Conservation (phyloP, 2,329 filamentous ascomycete genomes). For the Exophiala viscosa region DNA sequence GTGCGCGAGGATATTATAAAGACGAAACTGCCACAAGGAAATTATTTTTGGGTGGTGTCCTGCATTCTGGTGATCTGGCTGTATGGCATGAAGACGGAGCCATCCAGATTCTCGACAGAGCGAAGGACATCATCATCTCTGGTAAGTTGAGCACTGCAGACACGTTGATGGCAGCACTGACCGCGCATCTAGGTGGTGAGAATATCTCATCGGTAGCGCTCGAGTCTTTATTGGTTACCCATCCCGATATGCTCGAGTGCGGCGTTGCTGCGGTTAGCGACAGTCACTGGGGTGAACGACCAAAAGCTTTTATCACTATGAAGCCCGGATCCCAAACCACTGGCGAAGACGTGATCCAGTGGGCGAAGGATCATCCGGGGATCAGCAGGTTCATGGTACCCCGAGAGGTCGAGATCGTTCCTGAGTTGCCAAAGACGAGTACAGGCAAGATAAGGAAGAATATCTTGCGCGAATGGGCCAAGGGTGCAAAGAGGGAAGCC, state of each 20-base stretch:
- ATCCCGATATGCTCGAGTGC: conserved; percentile 85
- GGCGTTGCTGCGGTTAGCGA: conserved; percentile 86
- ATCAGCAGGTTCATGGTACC: conserved; percentile 91
- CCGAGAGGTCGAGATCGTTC: conserved; percentile 70
- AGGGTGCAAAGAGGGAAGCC: conserved; percentile 42
- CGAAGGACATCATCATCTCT: conserved; percentile 98
- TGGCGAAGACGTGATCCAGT: conserved; percentile 71
- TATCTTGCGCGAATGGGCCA: conserved; percentile 80
- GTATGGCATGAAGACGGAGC: conserved; percentile 90
- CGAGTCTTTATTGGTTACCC: conserved; percentile 82
- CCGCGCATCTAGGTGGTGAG: conserved; percentile 66
- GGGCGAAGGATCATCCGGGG: conserved; percentile 74
- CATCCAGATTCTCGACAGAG: conserved; percentile 85
- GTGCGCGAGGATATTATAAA: conserved; percentile 86
- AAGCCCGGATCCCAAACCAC: conserved; percentile 61
- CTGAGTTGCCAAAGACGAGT: conserved; percentile 89
- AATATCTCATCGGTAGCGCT: conserved; percentile 94
- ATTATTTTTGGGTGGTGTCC: conserved; percentile 78
- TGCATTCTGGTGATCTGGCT: conserved; percentile 88
- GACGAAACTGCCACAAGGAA: conserved; percentile 80
- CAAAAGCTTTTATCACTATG: conserved; percentile 86
- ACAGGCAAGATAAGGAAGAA: conserved; percentile 98
- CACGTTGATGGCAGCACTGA: neutral
- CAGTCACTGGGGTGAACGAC: conserved; percentile 91
- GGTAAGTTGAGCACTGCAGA: conserved; percentile 50